Conservation (phyloP, 306 rosid genomes). For the Vigna nakashimae region DNA sequence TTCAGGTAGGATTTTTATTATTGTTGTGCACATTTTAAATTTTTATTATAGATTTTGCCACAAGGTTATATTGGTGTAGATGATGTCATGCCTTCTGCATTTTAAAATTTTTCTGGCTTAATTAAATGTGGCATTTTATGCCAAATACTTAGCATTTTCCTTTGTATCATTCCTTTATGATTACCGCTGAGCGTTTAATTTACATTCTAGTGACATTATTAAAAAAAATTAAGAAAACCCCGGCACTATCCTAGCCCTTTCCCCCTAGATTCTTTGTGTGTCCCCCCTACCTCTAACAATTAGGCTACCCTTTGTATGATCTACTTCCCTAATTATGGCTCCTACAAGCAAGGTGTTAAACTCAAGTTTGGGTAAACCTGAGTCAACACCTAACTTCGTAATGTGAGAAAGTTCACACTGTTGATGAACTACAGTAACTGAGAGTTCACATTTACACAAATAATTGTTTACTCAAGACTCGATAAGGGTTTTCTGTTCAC, state of each 20-base stretch:
- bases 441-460: no score
- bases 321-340: not conserved
- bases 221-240: not conserved
- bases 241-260: not conserved
- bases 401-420: no score
- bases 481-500: no score
- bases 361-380: no score
- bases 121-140: slow-evolving; percentile 17
- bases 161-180: slow-evolving; percentile 12
- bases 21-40: not conserved
- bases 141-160: slow-evolving; percentile 28
- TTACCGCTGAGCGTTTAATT: slow-evolving; percentile 24
- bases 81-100: slow-evolving; percentile 16
- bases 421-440: no score
- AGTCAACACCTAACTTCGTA: not conserved
- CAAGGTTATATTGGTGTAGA: slow-evolving; percentile 18
- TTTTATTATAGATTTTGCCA: slow-evolving; percentile 4
- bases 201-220: slow-evolving; percentile 11
- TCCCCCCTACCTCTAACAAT: not conserved
- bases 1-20: slow-evolving; percentile 38
- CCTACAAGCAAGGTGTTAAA: not conserved
- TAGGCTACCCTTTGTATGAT: not conserved
- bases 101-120: not conserved
- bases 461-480: no score
- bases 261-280: not conserved